These are phyloP conservation scores for Nothopassalora personata DNA, from an alignment of 2,329 filamentous ascomycete species.

Conservation along the genomic window DNA sequence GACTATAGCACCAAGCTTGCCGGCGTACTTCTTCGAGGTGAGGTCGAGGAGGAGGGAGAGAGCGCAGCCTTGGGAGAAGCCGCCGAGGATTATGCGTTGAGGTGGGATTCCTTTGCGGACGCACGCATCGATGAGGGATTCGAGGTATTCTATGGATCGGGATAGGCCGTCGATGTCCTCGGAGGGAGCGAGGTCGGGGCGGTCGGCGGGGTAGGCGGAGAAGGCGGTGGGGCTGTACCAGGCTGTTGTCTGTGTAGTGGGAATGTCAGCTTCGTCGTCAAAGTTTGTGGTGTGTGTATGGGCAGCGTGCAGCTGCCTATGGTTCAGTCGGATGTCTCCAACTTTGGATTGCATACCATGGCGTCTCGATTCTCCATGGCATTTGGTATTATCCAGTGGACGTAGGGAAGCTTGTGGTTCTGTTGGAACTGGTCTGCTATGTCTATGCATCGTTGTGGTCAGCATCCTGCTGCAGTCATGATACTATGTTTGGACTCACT, in stretches of 20 bases:
- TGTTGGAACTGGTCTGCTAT: conserved; percentile 40
- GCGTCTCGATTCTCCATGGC: conserved; percentile 44
- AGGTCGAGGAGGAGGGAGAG: conserved; percentile 41
- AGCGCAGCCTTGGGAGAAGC: conserved; percentile 46
- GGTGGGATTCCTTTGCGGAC: conserved; percentile 37
- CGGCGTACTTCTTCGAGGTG: conserved; percentile 34
- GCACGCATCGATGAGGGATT: conserved; percentile 39
- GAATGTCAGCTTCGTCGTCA: not conserved
- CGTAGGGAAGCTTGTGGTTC: conserved; percentile 44
- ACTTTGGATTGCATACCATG: not conserved
- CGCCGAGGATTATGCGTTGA: conserved; percentile 42
- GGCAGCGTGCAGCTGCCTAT: no score
- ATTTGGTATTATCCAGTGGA: conserved; percentile 49
- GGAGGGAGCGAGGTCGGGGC: conserved; percentile 29
- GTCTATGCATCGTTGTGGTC: conserved; percentile 10
- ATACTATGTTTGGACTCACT: conserved; percentile 26
- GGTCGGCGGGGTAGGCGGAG: conserved; percentile 35
- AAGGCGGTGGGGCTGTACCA: conserved; percentile 43
- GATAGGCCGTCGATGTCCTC: conserved; percentile 44
- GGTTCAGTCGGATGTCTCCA: no score
- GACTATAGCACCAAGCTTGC: conserved; percentile 38
- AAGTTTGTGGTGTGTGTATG: not conserved
- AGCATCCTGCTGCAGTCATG: not conserved
- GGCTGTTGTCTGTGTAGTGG: conserved; percentile 32
- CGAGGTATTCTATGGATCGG: conserved; percentile 37